Evolutionary conservation across 2,329 filamentous ascomycete genomes (phyloP), one percentile per base, ranked within the genome.

Genomic region (Hypoxylon sp.): DNA sequence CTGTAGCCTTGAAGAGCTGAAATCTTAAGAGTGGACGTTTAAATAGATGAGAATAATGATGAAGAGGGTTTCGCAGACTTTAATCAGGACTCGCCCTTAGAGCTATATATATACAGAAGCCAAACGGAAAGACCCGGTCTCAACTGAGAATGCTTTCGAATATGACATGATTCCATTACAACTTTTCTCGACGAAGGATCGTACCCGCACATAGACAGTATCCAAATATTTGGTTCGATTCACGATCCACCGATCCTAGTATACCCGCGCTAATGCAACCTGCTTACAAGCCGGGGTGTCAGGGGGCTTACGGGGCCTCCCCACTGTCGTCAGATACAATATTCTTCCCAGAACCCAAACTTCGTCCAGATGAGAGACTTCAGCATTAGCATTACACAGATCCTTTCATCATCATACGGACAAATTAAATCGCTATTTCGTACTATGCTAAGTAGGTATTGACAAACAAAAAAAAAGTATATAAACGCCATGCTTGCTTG

Each of bases 311-410:
- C 19, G 26, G 13, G 19, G 34, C 65, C 4, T 67, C 50, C 70
- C 70, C 72, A 31, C 68, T 65, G 38, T 68, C 1, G 69, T 72
- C 25, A 71, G 62, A 43, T 71, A 61, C 20, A n/a, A n/a, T n/a
- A n/a, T n/a, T n/a, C n/a, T n/a, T n/a, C n/a, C n/a, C n/a, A n/a
- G n/a, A n/a, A n/a, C n/a, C n/a, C n/a, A n/a, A n/a, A n/a, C n/a
- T n/a, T n/a, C n/a, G n/a, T n/a, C n/a, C n/a, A n/a, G n/a, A n/a
- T n/a, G n/a, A n/a, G n/a, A n/a, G n/a, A n/a, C n/a, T n/a, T 69
- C 68, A 2, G 67, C 55, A 31, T 70, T 68, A 2, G 67, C 66
- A 43, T 65, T 65, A 36, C 69, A 73, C 16, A 70, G 45, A 35
- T 67, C 63, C 56, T n/a, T 73, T 66, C 40, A 71, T 58, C 16